Evolutionary conservation across 108 stramenopile genomes (phyloP), one percentile per base, ranked within the genome.

Genomic region (Parmales sp.): DNA sequence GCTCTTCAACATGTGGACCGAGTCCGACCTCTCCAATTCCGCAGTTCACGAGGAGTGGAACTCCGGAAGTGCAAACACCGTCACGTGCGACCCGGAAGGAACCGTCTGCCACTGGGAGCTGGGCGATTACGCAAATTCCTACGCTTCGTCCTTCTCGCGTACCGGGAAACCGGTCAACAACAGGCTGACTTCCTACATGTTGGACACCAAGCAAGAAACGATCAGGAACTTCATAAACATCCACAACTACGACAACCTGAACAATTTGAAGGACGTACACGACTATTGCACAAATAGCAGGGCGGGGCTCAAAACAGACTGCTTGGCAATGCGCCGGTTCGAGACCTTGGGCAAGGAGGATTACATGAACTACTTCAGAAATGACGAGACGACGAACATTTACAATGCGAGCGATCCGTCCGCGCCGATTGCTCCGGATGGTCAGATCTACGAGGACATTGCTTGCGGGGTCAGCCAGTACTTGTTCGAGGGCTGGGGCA

Each of bases 1-100:
- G 22, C 19, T 48, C 22, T 48, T 48, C 46, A 48, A 48, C 46
- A 48, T 48, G 46, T 48, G 46, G 46, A 48, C 46, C 46, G 19
- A 23, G 46, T 48, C 46, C 22, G 22, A 48, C 22, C 19, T 23
- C 4, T 23, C 19, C 13, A 48, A 48, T n/a, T n/a, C 19, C 46
- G 23, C 19, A 23, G 46, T 48, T n/a, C 46, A 48, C 16, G 4
- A 3, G 8, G 46, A 48, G 46, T 48, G 46, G 46, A 48, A 23
- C 22, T n/a, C 19, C 46, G 23, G 46, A n/a, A 3, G 22, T 23
- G 46, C 23, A 3, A 23, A 48, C 16, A 48, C 46, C 22, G 46
- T 48, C 13, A 23, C 46, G 5, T 48, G 46, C 46, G 46, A 48
- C 23, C 19, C 46, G 46, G 3, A 23, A 23, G 46, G 46, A 2